phyloP scores from a whole-genome alignment of 2,329 filamentous ascomycete genomes.

The Elsinoe batatas region DNA sequence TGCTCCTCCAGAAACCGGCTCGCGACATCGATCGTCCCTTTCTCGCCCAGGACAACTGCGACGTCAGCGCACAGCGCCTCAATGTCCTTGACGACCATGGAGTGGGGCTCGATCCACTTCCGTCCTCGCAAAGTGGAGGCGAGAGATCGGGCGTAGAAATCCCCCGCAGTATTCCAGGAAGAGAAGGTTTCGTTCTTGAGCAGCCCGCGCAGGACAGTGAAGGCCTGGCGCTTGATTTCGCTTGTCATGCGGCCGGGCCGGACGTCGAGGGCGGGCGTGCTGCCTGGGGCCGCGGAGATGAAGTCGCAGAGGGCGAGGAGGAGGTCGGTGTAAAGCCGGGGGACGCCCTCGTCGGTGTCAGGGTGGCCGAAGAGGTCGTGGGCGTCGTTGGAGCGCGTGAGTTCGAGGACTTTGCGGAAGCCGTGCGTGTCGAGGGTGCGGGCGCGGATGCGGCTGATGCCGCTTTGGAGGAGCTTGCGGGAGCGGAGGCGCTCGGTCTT shows the following conservation, averaged over 20 bases:
- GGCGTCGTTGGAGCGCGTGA: constrained; percentile 54
- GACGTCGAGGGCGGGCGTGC: constrained; percentile 10
- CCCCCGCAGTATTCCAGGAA: constrained; percentile 13
- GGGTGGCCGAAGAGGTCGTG: constrained; percentile 48
- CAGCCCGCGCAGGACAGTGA: constrained; percentile 64
- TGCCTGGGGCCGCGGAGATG: constrained; percentile 43
- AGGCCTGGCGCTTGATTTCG: constrained; percentile 59
- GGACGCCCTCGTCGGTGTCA: constrained; percentile 36
- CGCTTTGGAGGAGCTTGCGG: constrained; percentile 58
- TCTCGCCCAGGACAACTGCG: constrained; percentile 53
- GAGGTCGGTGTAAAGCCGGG: constrained; percentile 61
- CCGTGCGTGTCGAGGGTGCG: constrained; percentile 70
- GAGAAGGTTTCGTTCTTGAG: constrained; percentile 56
- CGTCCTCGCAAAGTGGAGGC: constrained; percentile 57
- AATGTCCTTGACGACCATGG: constrained; percentile 64
- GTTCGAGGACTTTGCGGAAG: constrained; percentile 66
- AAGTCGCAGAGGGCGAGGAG: constrained; percentile 61
- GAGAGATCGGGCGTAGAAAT: constrained; percentile 58
- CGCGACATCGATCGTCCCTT: constrained; percentile 37
- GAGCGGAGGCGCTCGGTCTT: constrained; percentile 36
- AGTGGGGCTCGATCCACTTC: constrained; percentile 55
- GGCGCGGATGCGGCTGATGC: constrained; percentile 61
- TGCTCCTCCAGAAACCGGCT: constrained; percentile 34
- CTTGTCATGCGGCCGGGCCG: constrained; percentile 9
- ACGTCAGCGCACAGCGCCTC: constrained; percentile 66